Base-by-base conservation (phyloP, 2,329 filamentous ascomycete genomes). In the Claviceps monticola region DNA sequence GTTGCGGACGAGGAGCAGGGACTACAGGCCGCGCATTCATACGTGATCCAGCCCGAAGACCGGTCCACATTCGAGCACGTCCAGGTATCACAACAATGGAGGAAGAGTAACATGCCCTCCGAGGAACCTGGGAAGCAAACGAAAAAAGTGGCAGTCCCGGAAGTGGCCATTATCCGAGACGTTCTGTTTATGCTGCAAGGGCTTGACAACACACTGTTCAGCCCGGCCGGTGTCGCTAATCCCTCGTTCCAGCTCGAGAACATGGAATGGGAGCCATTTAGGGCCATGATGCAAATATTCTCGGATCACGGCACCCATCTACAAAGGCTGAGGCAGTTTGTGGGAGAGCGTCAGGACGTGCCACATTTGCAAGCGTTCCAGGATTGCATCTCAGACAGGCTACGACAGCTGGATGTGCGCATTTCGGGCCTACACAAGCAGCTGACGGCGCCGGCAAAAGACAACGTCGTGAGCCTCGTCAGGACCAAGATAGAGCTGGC, bases 161-260 rank as follows among this genome's bases (percentile, higher is more conserved):
- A 95, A 62, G 71, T 86, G 1, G 82, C 90, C 56, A 71, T 83
- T 11, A 70, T 90, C 26, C 80, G 88, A 47, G 89, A 97, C 51
- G 78, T 81, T 0, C 71, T 96, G 0, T 91, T 88, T 60, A 94
- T 96, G 87, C 75, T 97, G 0, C 79, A 81, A 51, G 90, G 90
- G 0, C 70, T 93, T 4, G 77, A 82, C 5, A 91, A 86, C 2
- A 83, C 81, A 1, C 62, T 95, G 1, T 95, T 90, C 59, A 69
- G 68, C 52, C 21, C 58, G 3, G 61, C 71, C 48, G 71, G 68
- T 14, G 56, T 63, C 6, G 70, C 71, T 0, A 62, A 67, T 1
- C 59, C 67, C 4, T 59, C 58, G 1, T 78, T 72, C 51, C 72
- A 78, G 52, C 68, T 79, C 26, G 60, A 66, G 0, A 69, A 74